phyloP scores from a whole-genome alignment of 768 basidiomycete species.

The Hydnum rufescens region DNA sequence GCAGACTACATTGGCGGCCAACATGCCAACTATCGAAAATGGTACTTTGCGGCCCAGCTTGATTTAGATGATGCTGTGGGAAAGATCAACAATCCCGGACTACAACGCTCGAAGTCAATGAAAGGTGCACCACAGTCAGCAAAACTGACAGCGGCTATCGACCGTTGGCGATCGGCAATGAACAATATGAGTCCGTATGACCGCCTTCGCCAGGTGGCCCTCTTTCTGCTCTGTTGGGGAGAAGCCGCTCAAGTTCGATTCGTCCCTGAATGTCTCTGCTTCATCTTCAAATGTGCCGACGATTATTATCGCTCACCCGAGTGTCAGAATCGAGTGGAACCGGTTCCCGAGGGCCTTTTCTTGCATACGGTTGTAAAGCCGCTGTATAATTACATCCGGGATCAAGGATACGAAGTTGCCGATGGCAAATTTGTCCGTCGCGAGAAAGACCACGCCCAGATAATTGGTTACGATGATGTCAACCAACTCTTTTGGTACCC shows the following conservation, averaged over 20 bases:
- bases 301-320: slow-evolving; percentile 99
- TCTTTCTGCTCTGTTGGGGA: slow-evolving; percentile 93
- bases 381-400: slow-evolving; percentile 86
- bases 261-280: slow-evolving; percentile 89
- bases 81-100: slow-evolving; percentile 74
- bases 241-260: slow-evolving; percentile 96
- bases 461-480: slow-evolving; percentile 97
- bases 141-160: slow-evolving; percentile 67
- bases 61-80: slow-evolving; percentile 97
- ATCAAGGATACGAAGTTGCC: slow-evolving; percentile 91
- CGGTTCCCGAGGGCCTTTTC: slow-evolving; percentile 91
- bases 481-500: slow-evolving; percentile 99
- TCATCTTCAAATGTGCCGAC: slow-evolving; percentile 99
- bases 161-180: slow-evolving; percentile 95
- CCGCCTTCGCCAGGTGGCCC: slow-evolving; percentile 83
- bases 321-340: slow-evolving; percentile 80
- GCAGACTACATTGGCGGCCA: slow-evolving; percentile 98
- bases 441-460: slow-evolving; percentile 81
- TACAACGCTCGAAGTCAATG: slow-evolving; percentile 54
- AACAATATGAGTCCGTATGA: slow-evolving; percentile 98
- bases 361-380: slow-evolving; percentile 80
- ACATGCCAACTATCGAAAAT: slow-evolving; percentile 97
- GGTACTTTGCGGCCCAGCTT: slow-evolving; percentile 99
- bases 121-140: slow-evolving; percentile 38
- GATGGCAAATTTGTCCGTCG: slow-evolving; percentile 88